Percentiles rank a stretch among this genome's conserved stretches.
phyloP scores from a whole-genome alignment of 2,329 filamentous ascomycete species.

The Huntiella decipiens region DNA sequence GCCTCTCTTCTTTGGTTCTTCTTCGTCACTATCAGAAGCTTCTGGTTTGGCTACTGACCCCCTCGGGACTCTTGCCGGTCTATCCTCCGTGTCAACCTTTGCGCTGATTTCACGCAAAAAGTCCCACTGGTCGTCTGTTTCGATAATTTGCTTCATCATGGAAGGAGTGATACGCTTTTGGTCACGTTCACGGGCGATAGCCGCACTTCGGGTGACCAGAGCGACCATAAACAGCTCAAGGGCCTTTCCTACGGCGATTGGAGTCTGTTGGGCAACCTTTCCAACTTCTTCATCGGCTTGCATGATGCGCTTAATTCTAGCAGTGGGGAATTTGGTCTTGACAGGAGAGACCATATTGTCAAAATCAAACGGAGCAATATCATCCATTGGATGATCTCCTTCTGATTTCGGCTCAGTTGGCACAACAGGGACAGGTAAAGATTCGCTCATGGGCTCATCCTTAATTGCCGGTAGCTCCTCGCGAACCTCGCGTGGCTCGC shows the following conservation, averaged over 20 bases:
- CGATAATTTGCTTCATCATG: constrained; percentile 82
- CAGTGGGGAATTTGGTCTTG: constrained; percentile 89
- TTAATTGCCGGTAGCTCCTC: constrained; percentile 19
- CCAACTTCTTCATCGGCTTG: constrained; percentile 97
- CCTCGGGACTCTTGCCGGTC: constrained; percentile 21
- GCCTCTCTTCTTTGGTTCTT: constrained; percentile 30
- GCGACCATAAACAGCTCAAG: constrained; percentile 96
- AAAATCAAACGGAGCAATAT: constrained; percentile 9
- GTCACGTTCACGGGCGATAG: constrained; percentile 61
- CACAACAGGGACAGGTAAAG: constrained; percentile 12
- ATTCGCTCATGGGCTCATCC: constrained; percentile 19
- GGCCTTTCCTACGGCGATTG: constrained; percentile 87
- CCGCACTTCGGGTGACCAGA: constrained; percentile 72
- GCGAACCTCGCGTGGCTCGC: background rate
- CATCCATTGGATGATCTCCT: too few species aligned
- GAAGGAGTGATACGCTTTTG: constrained; percentile 78
- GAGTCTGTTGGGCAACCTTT: constrained; percentile 94
- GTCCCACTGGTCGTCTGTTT: constrained; percentile 80
- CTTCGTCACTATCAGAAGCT: constrained; percentile 25
- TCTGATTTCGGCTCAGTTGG: background rate
- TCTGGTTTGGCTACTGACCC: constrained; percentile 25
- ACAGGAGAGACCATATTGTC: constrained; percentile 49
- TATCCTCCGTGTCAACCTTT: constrained; percentile 48
- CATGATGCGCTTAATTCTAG: constrained; percentile 97
- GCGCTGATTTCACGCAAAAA: constrained; percentile 81